Evolutionary conservation across 31 red algal genomes (phyloP).

Genomic region (Asparagopsis taxiformis): DNA sequence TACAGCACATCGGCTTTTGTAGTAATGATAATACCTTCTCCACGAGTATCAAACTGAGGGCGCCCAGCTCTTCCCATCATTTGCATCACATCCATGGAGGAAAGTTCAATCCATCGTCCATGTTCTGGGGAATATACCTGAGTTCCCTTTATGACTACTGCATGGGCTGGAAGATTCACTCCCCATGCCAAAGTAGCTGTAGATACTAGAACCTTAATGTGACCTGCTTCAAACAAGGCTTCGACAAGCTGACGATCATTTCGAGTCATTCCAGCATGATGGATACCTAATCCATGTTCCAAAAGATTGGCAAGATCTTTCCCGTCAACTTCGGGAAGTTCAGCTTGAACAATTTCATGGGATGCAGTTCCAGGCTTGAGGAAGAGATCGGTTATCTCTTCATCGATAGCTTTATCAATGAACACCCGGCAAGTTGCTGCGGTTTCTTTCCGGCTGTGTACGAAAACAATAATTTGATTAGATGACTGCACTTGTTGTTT

Average conservation of each 20-base stretch:
- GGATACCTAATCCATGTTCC: slow-evolving; percentile 75
- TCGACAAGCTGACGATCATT: slow-evolving; percentile 85
- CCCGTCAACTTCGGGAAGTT: slow-evolving; percentile 47
- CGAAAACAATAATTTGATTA: slow-evolving; percentile 94
- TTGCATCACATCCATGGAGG: slow-evolving; percentile 95
- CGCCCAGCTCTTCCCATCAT: slow-evolving; percentile 98
- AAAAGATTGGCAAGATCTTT: slow-evolving; percentile 64
- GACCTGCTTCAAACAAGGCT: slow-evolving; percentile 73
- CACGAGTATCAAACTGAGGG: slow-evolving; percentile 86
- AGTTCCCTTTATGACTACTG: slow-evolving; percentile 97
- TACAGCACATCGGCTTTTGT: slow-evolving; percentile 70
- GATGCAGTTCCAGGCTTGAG: slow-evolving; percentile 52
- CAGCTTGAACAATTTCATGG: slow-evolving; percentile 57
- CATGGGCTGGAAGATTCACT: slow-evolving; percentile 98
- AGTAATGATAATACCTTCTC: slow-evolving; percentile 97
- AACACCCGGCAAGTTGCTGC: slow-evolving; percentile 65
- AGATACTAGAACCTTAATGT: slow-evolving; percentile 82
- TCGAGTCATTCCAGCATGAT: slow-evolving; percentile 95
- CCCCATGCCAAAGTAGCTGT: slow-evolving; percentile 99
- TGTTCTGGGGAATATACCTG: slow-evolving; percentile 85
- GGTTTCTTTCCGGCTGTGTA: slow-evolving; percentile 94
- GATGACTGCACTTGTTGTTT: slow-evolving; percentile 43
- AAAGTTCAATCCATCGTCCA: slow-evolving; percentile 80
- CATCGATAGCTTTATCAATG: slow-evolving; percentile 77
- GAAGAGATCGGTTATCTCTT: slow-evolving; percentile 70